These are phyloP conservation scores for Penicillium sp. DNA, from an alignment of 2,329 filamentous ascomycete species.

Conservation along the genomic window DNA sequence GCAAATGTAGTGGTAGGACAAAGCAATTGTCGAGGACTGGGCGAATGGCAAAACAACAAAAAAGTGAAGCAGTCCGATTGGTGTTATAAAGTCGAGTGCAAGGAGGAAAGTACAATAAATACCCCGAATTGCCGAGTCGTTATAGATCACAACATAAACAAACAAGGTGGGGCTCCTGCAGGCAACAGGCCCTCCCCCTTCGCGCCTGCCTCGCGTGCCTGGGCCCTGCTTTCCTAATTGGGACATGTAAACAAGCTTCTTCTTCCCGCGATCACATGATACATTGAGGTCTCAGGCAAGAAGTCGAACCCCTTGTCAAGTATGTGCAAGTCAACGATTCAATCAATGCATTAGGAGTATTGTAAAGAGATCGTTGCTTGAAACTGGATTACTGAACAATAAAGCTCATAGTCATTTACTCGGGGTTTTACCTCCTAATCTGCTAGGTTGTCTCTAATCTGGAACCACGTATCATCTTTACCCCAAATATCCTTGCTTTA, in stretches of 20 bases:
- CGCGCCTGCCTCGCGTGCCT: slow-evolving; percentile 22
- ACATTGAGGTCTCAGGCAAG: background rate
- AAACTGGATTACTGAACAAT: no score
- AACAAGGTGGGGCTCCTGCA: slow-evolving; percentile 32
- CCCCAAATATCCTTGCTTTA: background rate
- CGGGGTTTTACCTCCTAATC: no score
- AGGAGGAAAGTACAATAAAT: background rate
- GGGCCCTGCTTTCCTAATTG: slow-evolving; percentile 21
- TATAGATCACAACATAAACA: slow-evolving; percentile 38
- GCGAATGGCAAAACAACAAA: slow-evolving; percentile 5
- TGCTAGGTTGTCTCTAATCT: no score
- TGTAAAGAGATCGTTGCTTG: no score
- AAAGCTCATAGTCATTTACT: no score
- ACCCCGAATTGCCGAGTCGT: background rate
- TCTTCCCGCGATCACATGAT: slow-evolving; percentile 29
- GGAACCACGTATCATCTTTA: background rate
- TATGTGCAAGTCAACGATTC: background rate
- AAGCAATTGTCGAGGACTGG: background rate
- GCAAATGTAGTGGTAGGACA: slow-evolving; percentile 4
- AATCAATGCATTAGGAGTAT: no score
- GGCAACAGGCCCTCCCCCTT: slow-evolving; percentile 27
- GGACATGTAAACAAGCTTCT: slow-evolving; percentile 34
- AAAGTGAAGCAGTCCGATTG: slow-evolving; percentile 12
- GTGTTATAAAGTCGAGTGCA: slow-evolving; percentile 19
- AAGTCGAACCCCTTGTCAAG: background rate